Conservation (phyloP, 2,329 filamentous ascomycete species). For the Zymoseptoria passerinii region DNA sequence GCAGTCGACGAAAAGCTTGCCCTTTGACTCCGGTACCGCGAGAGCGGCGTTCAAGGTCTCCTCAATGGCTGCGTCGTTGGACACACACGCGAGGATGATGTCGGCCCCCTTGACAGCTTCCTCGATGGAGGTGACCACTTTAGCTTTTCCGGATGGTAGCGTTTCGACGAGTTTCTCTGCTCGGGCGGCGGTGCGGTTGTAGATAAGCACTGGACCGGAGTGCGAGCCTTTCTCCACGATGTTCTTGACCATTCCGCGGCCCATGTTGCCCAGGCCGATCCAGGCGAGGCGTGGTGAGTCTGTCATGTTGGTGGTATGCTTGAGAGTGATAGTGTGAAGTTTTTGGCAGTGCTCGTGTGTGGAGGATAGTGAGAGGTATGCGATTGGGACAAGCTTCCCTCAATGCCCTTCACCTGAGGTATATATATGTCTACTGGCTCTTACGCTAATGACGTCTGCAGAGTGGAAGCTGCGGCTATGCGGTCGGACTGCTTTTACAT, state of each 20-base stretch:
- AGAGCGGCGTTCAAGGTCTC: conserved; percentile 53
- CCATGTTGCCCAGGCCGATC: conserved; percentile 85
- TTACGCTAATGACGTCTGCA: neutral
- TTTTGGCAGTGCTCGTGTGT: neutral
- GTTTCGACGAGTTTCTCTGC: conserved; percentile 54
- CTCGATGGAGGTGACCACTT: conserved; percentile 55
- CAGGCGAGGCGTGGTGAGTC: conserved; percentile 49
- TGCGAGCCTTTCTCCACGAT: conserved; percentile 69
- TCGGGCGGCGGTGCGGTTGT: conserved; percentile 66
- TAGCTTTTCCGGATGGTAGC: conserved; percentile 54
- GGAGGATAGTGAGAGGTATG: neutral
- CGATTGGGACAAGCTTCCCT: neutral
- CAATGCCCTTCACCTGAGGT: neutral
- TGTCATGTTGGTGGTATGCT: neutral
- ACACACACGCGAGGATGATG: conserved; percentile 74
- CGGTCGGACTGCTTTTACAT: neutral
- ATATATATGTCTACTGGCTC: neutral
- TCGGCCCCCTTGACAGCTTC: conserved; percentile 61
- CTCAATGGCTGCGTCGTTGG: conserved; percentile 66
- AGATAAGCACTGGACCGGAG: conserved; percentile 63
- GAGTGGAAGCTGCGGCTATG: neutral
- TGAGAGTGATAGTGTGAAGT: neutral
- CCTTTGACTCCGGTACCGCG: conserved; percentile 51
- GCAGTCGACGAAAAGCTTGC: conserved; percentile 78
- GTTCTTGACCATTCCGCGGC: conserved; percentile 76